Evolutionary conservation across 306 rosid species (phyloP), one percentile per base, ranked within the genome.

Genomic region (Cucurbita pepo): DNA sequence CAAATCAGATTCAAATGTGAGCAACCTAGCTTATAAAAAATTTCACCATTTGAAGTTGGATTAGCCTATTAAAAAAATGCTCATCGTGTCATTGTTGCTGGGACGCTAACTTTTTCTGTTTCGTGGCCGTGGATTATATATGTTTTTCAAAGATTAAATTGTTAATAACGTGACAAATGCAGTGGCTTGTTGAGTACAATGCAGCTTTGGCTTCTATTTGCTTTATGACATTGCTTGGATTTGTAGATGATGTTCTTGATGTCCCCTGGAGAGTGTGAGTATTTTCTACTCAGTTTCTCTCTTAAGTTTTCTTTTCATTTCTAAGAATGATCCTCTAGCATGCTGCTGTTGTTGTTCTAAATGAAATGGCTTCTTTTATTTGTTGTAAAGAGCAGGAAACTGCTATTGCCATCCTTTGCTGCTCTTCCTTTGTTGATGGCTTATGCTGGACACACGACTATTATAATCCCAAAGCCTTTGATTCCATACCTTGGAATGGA

Each of bases 111-210:
- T n/a, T 22, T 12, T 43, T 41, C 19, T 44, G 72, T 66, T 10
- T 10, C n/a, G 22, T 7, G 0, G 40, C 3, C 3, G 13, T 66
- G 11, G 18, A 45, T 45, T 30, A 30, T 30, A 30, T 30, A 30
- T 30, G 34, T 30, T 50, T 47, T 69, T 45, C 75, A 57, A 54
- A 57, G 66, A 72, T 34, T 74, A 44, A 76, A 76, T 10, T 50
- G 21, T 48, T 69, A 7, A 72, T 65, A 77, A 43, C 78, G 77
- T 76, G 19, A 81, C 77, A 36, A 36, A 69, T 81, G 89, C 97
- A 94, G 99, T 94, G 99, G 97, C 96, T 94, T 76, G 99, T 94
- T 50, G 95, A 94, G 83, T 94, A 94, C 91, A 89, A 94, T 78
- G 97, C 95, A 7, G 99, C 97, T 30, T 86, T 94, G 79, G 90